A percentile compares a stretch with the other conserved stretches of the same genome.
phyloP scores from a whole-genome alignment of 805 yeast species.

The Metschnikowia santaceciliae region DNA sequence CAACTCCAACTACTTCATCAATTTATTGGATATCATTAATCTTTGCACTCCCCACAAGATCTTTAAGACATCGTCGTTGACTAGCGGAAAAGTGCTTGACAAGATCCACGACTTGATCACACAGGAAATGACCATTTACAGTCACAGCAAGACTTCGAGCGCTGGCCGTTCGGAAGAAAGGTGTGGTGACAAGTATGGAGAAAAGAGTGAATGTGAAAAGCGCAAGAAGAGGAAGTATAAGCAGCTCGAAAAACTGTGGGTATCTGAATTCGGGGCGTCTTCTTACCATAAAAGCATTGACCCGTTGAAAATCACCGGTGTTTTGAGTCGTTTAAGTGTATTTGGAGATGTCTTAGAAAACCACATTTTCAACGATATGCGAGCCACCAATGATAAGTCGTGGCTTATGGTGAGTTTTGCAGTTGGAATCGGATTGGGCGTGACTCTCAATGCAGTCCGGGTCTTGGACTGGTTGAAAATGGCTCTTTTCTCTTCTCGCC shows the following conservation, averaged over 20 bases:
- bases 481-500: not conserved
- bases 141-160: not conserved
- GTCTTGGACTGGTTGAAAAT: not conserved
- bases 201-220: not conserved
- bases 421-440: conserved; percentile 36
- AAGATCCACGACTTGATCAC: conserved; percentile 29
- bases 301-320: conserved; percentile 29
- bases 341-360: conserved; percentile 6
- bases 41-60: conserved; percentile 33
- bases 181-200: not conserved
- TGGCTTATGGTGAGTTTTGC: conserved; percentile 31
- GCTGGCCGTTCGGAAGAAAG: not conserved
- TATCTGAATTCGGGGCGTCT: conserved; percentile 14
- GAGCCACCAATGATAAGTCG: not conserved
- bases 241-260: conserved; percentile 7
- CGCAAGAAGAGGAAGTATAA: conserved; percentile 8
- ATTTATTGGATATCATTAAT: conserved; percentile 35
- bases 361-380: not conserved
- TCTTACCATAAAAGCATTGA: conserved; percentile 20
- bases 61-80: conserved; percentile 36
- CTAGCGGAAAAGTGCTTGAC: conserved; percentile 20
- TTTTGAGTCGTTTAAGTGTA: conserved; percentile 20
- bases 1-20: conserved; percentile 37
- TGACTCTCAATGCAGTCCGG: conserved; percentile 14
- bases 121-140: conserved; percentile 16